Percentiles rank a stretch among this genome's conserved stretches.
Conservation (phyloP, 345 rosid genomes). For the Aquilaria yunnanensis region DNA sequence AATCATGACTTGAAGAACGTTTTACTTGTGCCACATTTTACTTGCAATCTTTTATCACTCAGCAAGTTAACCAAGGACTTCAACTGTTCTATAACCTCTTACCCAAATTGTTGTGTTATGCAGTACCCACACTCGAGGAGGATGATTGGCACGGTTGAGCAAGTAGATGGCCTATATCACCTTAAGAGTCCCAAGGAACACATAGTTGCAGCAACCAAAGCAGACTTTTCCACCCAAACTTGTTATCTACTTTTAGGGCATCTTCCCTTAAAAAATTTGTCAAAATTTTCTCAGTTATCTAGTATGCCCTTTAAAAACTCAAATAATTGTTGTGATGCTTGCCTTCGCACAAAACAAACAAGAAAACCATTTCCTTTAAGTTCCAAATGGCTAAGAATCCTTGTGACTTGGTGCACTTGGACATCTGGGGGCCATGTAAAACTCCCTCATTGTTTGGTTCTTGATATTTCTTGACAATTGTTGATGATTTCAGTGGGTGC, state of each 20-base stretch:
- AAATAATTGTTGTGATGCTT: no score
- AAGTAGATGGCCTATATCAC: background rate
- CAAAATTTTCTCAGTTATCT: no score
- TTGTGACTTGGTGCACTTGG: no score
- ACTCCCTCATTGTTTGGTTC: no score
- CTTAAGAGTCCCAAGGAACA: background rate
- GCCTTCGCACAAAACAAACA: no score
- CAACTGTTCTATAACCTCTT: background rate
- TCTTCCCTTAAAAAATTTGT: background rate
- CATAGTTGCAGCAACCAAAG: background rate
- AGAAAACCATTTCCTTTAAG: no score
- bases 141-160: background rate
- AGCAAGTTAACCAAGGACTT: background rate
- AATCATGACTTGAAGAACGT: background rate
- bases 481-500: no score
- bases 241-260: background rate
- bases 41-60: background rate
- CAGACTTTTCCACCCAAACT: background rate
- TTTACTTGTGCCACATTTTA: background rate
- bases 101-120: background rate
- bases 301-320: no score
- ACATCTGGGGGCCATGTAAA: no score
- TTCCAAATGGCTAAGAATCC: no score
- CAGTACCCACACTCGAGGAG: background rate
- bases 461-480: no score